A percentile compares a stretch with the other conserved stretches of the same genome.
These are phyloP conservation scores for Abrus precatorius DNA, from an alignment of 306 rosid genomes.

Conservation along the genomic window DNA sequence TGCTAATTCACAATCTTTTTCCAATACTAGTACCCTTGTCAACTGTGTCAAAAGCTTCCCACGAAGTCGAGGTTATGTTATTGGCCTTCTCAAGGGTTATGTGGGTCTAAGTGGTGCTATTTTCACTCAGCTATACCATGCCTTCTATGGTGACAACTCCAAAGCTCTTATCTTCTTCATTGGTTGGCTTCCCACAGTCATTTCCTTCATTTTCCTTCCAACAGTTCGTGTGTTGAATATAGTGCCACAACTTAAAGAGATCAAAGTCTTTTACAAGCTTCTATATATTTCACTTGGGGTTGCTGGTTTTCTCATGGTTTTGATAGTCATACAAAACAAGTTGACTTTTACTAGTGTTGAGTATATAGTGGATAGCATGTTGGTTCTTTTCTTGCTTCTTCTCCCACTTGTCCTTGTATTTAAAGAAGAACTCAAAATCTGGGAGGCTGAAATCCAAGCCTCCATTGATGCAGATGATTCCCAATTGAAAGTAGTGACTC, in stretches of 20 bases:
- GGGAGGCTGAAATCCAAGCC: conserved; percentile 41
- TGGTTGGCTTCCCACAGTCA: conserved; percentile 65
- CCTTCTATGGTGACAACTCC: conserved; percentile 61
- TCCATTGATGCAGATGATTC: conserved; percentile 5
- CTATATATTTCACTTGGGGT: conserved; percentile 71
- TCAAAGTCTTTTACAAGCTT: conserved; percentile 61
- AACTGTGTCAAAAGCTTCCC: conserved; percentile 75
- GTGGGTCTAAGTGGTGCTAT: conserved; percentile 84
- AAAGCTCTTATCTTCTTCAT: conserved; percentile 63
- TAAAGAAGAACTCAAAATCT: conserved; percentile 55
- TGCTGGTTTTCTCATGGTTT: conserved; percentile 70
- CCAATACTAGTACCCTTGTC: conserved; percentile 72
- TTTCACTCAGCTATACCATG: conserved; percentile 65
- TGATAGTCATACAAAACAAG: conserved; percentile 63
- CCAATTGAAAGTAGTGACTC: background rate
- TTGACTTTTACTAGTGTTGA: conserved; percentile 48
- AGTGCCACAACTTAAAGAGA: conserved; percentile 51
- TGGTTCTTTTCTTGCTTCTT: conserved; percentile 54
- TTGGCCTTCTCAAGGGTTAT: conserved; percentile 78
- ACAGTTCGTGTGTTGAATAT: conserved; percentile 51
- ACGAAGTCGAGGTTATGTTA: conserved; percentile 68
- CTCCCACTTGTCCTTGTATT: conserved; percentile 62
- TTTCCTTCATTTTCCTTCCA: conserved; percentile 50
- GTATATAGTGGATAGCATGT: conserved; percentile 49
- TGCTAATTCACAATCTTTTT: conserved; percentile 73